These are phyloP conservation scores for Phytophthora syringae DNA, from an alignment of 352 stramenopile species.

Conservation along the genomic window DNA sequence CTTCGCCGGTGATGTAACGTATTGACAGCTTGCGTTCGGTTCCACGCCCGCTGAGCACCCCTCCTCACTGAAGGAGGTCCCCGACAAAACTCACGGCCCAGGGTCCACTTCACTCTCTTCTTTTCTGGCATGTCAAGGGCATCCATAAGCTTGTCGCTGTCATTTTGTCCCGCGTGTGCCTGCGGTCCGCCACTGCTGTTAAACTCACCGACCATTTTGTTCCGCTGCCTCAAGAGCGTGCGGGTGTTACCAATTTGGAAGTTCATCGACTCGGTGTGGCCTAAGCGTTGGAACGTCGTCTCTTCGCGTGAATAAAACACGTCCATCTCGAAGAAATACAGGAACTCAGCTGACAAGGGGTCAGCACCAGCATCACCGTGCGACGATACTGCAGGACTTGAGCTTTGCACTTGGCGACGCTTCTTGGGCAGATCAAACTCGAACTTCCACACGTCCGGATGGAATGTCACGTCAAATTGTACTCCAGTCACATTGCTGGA, in stretches of 20 bases:
- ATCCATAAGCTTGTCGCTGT: slow-evolving; percentile 56
- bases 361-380: slow-evolving; percentile 42
- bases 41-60: slow-evolving; percentile 19
- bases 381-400: slow-evolving; percentile 23
- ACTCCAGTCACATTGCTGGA: slow-evolving; percentile 41
- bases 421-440: slow-evolving; percentile 91
- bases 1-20: slow-evolving; percentile 45
- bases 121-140: slow-evolving; percentile 74
- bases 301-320: slow-evolving; percentile 79
- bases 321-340: slow-evolving; percentile 90
- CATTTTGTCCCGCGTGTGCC: slow-evolving; percentile 33
- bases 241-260: slow-evolving; percentile 90
- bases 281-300: slow-evolving; percentile 62
- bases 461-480: slow-evolving; percentile 85
- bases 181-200: slow-evolving; percentile 40
- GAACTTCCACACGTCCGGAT: slow-evolving; percentile 91
- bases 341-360: slow-evolving; percentile 58
- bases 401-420: slow-evolving; percentile 66
- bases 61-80: slow-evolving; percentile 47
- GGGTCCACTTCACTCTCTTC: slow-evolving; percentile 75
- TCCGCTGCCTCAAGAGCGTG: slow-evolving; percentile 82
- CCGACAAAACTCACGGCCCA: slow-evolving; percentile 45
- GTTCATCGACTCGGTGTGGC: slow-evolving; percentile 74
- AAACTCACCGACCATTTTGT: slow-evolving; percentile 69
- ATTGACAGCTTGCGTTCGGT: slow-evolving; percentile 11